Percentiles rank a stretch among this genome's conserved stretches.
Conservation (phyloP, 306 rosid species). For the Acacia melanoxylon region DNA sequence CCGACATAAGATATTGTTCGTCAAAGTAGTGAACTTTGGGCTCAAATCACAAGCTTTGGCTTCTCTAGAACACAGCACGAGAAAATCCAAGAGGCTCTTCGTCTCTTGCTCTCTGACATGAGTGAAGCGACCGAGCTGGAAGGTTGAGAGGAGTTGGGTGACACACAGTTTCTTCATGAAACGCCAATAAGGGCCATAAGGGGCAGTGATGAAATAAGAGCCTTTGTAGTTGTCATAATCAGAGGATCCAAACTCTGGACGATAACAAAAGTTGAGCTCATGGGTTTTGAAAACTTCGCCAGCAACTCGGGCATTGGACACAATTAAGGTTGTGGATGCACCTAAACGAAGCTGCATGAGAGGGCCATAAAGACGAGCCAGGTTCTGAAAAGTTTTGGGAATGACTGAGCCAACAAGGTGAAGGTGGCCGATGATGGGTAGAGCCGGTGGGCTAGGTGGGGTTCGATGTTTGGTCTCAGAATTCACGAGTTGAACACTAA, state of each 20-base stretch:
- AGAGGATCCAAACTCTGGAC: slow-evolving; percentile 55
- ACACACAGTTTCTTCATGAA: slow-evolving; percentile 66
- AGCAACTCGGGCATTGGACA: slow-evolving; percentile 54
- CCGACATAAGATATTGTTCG: slow-evolving; percentile 52
- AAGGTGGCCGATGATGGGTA: slow-evolving; percentile 56
- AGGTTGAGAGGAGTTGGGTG: slow-evolving; percentile 50
- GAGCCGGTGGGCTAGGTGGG: slow-evolving; percentile 50
- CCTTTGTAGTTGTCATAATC: slow-evolving; percentile 47
- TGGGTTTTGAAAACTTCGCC: slow-evolving; percentile 55
- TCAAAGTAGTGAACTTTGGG: slow-evolving; percentile 35
- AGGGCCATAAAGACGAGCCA: slow-evolving; percentile 56
- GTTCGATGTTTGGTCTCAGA: neutral
- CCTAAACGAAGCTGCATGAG: slow-evolving; percentile 56
- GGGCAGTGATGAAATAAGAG: slow-evolving; percentile 49
- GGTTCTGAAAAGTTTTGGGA: slow-evolving; percentile 53
- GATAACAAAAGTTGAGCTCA: slow-evolving; percentile 46
- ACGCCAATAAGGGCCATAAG: slow-evolving; percentile 60
- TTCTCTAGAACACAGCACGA: slow-evolving; percentile 25
- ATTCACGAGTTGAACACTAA: neutral
- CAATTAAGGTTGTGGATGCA: slow-evolving; percentile 51
- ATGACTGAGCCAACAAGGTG: slow-evolving; percentile 52
- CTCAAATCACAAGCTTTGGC: slow-evolving; percentile 36
- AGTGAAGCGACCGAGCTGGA: slow-evolving; percentile 33
- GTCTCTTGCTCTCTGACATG: slow-evolving; percentile 45
- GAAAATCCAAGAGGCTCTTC: slow-evolving; percentile 36